Conservation (phyloP, 495 filamentous ascomycete genomes). For the Penicillium goetzii region DNA sequence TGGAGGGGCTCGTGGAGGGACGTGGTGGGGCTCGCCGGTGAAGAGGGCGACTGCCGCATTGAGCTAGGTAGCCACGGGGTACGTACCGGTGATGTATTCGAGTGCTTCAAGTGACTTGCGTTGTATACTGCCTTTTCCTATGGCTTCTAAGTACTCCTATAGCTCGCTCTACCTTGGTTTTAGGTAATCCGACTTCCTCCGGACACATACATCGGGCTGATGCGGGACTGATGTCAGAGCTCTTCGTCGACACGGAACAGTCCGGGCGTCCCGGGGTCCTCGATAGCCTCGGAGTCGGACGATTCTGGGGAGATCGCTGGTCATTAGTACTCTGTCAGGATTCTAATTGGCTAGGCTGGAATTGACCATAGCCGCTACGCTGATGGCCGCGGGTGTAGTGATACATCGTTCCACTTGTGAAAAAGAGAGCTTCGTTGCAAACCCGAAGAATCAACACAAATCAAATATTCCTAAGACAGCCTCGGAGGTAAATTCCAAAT, state of each 20-base stretch:
- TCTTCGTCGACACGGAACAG: slow-evolving; percentile 39
- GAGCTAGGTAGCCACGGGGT: slow-evolving; percentile 18
- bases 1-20: slow-evolving; percentile 31
- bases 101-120: slow-evolving; percentile 16
- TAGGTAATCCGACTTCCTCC: slow-evolving; percentile 30
- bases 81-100: slow-evolving; percentile 24
- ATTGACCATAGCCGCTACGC: slow-evolving; percentile 32
- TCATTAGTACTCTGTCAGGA: neutral
- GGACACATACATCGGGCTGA: slow-evolving; percentile 49
- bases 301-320: slow-evolving; percentile 25
- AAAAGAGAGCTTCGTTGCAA: slow-evolving; percentile 3
- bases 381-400: neutral
- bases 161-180: slow-evolving; percentile 1
- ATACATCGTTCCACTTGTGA: neutral
- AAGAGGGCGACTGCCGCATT: slow-evolving; percentile 25
- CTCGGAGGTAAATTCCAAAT: slow-evolving; percentile 3
- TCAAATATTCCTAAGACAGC: slow-evolving; percentile 4
- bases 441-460: slow-evolving; percentile 9
- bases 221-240: slow-evolving; percentile 55
- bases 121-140: too few species aligned
- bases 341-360: slow-evolving; percentile 22
- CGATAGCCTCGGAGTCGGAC: slow-evolving; percentile 46
- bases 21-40: slow-evolving; percentile 35
- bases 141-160: slow-evolving; percentile 14
- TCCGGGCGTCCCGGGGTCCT: slow-evolving; percentile 34